These are phyloP conservation scores for Fusarium albosuccineum DNA, from an alignment of 2,329 filamentous ascomycete species.

Conservation along the genomic window DNA sequence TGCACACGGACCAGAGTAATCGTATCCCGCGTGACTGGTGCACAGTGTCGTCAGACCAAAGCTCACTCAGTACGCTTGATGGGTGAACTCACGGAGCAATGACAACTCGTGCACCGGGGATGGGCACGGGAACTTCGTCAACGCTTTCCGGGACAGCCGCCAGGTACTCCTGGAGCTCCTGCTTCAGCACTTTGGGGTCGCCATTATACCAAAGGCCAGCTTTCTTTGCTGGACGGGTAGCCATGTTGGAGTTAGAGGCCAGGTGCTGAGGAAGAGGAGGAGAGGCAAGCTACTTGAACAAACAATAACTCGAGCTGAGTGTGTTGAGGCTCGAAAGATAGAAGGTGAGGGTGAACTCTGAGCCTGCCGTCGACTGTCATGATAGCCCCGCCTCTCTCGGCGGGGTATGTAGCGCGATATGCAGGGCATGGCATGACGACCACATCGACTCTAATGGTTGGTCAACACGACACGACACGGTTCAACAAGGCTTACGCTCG, in stretches of 20 bases:
- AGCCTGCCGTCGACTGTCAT: not conserved
- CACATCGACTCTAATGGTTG: not conserved
- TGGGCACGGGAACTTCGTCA: conserved; percentile 71
- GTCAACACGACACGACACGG: not conserved
- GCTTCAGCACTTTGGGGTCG: conserved; percentile 68
- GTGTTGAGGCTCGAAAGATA: no score
- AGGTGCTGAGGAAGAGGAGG: not conserved
- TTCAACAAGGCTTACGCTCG: not conserved
- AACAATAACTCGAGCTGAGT: no score
- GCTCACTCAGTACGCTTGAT: rapidly evolving
- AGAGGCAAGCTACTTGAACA: not conserved
- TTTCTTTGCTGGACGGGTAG: not conserved
- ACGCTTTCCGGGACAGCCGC: conserved; percentile 75
- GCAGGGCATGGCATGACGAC: not conserved
- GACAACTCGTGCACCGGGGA: conserved; percentile 81
- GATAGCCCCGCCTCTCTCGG: conserved; percentile 15
- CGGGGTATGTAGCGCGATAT: conserved; percentile 14
- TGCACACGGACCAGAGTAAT: conserved; percentile 90
- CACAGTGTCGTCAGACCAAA: not conserved
- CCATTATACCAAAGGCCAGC: conserved; percentile 90
- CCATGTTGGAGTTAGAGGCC: not conserved
- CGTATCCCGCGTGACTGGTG: conserved; percentile 89
- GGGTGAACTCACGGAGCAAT: conserved; percentile 84
- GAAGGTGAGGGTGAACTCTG: no score
- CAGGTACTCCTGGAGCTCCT: conserved; percentile 82